phyloP scores from a whole-genome alignment of 129 eudicot genomes.

The Flaveria robusta region DNA sequence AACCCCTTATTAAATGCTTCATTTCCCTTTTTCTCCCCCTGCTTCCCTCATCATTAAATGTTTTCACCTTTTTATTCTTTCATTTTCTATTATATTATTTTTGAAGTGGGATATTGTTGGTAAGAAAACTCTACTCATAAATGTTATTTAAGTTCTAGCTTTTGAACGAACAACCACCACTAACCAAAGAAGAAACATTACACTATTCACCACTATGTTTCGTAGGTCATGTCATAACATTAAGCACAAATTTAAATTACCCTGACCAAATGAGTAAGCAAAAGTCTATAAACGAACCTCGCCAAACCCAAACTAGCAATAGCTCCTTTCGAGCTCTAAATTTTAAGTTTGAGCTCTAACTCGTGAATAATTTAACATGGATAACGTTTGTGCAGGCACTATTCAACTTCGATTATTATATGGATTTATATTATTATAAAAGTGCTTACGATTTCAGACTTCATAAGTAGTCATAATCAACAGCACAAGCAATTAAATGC shows the following conservation, averaged over 20 bases:
- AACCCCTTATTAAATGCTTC: not conserved
- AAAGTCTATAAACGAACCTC: too few species aligned
- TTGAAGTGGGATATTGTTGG: not conserved
- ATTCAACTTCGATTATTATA: not conserved
- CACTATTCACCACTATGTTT: not conserved
- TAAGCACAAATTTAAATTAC: not conserved
- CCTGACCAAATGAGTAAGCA: too few species aligned
- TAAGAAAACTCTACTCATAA: conserved; percentile 4
- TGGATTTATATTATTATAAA: not conserved
- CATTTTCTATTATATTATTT: not conserved
- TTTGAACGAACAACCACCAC: not conserved
- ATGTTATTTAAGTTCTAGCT: conserved; percentile 10
- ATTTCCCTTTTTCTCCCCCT: not conserved
- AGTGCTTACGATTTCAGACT: not conserved
- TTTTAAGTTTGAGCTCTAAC: not conserved
- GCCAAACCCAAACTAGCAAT: too few species aligned
- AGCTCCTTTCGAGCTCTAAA: too few species aligned
- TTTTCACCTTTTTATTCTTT: not conserved
- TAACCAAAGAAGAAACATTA: not conserved
- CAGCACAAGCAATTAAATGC: not conserved
- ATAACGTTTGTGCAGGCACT: too few species aligned
- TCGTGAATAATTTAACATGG: too few species aligned
- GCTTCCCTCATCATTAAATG: not conserved
- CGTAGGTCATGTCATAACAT: conserved; percentile 1
- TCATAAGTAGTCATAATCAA: not conserved